Evolutionary conservation across 306 rosid species (phyloP).

Genomic region (Lablab purpureus): DNA sequence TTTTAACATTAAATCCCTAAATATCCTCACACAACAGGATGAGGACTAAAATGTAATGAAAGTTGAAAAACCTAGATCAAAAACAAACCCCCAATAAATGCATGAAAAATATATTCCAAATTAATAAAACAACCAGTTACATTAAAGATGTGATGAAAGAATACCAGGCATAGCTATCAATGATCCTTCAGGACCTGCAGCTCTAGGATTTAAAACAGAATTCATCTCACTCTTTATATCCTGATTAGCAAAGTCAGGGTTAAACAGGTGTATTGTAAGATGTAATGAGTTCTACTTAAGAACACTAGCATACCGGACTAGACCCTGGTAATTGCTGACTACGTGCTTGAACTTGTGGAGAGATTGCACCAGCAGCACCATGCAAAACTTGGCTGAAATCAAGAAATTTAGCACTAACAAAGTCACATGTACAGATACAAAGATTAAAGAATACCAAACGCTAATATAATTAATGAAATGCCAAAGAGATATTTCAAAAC

Average conservation of each 20-base stretch:
- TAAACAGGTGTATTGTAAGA: conserved; percentile 39
- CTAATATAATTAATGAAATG: conserved; percentile 34
- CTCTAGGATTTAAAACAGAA: conserved; percentile 89
- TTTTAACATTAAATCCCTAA: conserved; percentile 33
- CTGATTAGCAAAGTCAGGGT: conserved; percentile 61
- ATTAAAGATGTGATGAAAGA: conserved; percentile 39
- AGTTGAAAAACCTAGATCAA: neutral
- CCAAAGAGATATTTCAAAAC: conserved; percentile 12
- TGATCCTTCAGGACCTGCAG: conserved; percentile 89
- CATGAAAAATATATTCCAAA: conserved; percentile 34
- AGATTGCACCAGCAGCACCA: conserved; percentile 82
- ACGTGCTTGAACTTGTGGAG: conserved; percentile 92
- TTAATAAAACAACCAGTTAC: conserved; percentile 34
- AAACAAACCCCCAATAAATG: conserved; percentile 24
- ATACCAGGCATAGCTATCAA: conserved; percentile 94
- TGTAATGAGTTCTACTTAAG: conserved; percentile 25
- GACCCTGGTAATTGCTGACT: conserved; percentile 93
- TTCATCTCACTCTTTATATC: conserved; percentile 93
- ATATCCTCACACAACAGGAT: conserved; percentile 30
- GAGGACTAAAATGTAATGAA: conserved; percentile 36
- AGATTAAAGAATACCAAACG: neutral
- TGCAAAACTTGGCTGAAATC: conserved; percentile 92
- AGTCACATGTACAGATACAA: conserved; percentile 30
- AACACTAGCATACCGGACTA: conserved; percentile 67
- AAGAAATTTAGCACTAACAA: conserved; percentile 30